Evolutionary conservation across 495 filamentous ascomycete species (phyloP), one percentile per base, ranked within the genome.

Genomic region (Penicillium bialowiezense): DNA sequence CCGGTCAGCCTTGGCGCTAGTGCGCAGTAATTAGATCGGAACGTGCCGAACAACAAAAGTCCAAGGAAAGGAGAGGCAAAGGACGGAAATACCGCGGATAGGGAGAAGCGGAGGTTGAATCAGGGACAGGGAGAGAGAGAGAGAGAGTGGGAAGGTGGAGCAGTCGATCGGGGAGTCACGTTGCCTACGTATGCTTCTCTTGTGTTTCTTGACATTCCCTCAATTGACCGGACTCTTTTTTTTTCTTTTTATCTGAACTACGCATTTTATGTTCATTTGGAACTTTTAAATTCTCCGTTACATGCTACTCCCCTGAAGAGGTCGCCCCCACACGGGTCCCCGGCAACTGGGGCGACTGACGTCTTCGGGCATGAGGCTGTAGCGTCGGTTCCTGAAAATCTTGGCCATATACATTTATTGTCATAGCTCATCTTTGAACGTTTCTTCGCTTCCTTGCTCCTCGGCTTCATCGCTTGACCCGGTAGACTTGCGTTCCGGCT

Each of bases 361-460:
- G 56, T 60, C 56, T 60, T 62, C 44, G 54, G 56, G n/a, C 51
- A 59, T 55, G 53, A 60, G 53, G 53, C 59, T 28, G 9, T 28
- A 28, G 5, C 9, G 9, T 23, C 12, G 14, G 18, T 48, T 19
- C 55, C 52, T 34, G 50, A 35, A 49, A 55, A 41, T 32, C 7
- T 13, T 32, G 12, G 12, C 29, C 12, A 32, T n/a, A n/a, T n/a
- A n/a, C n/a, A n/a, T n/a, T n/a, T n/a, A 58, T 28, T 19, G 21
- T 64, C 60, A 83, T 63, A 82, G 56, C 52, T 83, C 80, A 52
- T 83, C 76, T 51, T 77, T 78, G 44, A 75, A 80, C 5, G 70
- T 65, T 63, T 81, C 78, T 56, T 80, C 67, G 49, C 73, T 77
- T 3, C 74, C 77, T 28, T 61, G 61, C 23, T 70, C 42, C 7